Percentiles rank a stretch among this genome's conserved stretches.
Evolutionary conservation across 495 filamentous ascomycete genomes (phyloP).

Genomic region (Poronia punctata): DNA sequence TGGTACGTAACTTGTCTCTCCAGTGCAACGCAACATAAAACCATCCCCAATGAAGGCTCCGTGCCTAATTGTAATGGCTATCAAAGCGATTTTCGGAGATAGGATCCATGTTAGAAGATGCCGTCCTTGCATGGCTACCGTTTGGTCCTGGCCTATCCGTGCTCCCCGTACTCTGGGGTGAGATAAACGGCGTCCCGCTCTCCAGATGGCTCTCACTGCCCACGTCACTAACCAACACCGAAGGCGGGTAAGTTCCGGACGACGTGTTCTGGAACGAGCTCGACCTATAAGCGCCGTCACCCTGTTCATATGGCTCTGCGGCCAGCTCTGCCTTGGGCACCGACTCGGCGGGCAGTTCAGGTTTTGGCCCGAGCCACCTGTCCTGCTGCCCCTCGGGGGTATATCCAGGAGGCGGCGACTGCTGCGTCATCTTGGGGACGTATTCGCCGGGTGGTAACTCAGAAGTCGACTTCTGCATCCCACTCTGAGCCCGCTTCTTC

Average conservation of each 20-base stretch:
- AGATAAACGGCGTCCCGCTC: slow-evolving; percentile 1
- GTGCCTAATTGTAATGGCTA: too few species aligned
- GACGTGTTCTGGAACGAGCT: slow-evolving; percentile 3
- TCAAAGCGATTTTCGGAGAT: slow-evolving; percentile 3
- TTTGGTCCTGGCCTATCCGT: not conserved
- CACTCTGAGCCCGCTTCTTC: not conserved
- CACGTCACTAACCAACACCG: too few species aligned
- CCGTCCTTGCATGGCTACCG: not conserved
- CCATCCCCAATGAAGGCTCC: too few species aligned
- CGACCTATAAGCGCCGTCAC: not conserved
- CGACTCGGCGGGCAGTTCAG: slow-evolving; percentile 6
- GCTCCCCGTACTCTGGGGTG: slow-evolving; percentile 2
- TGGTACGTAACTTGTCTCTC: too few species aligned
- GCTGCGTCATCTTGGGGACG: slow-evolving; percentile 1
- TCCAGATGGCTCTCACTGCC: not conserved
- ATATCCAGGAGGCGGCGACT: slow-evolving; percentile 3
- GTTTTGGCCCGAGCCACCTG: slow-evolving; percentile 5
- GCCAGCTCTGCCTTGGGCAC: slow-evolving; percentile 2
- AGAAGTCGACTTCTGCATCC: not conserved
- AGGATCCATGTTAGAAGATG: slow-evolving; percentile 1
- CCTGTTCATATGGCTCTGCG: not conserved
- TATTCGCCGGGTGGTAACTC: slow-evolving; percentile 1
- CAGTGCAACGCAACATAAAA: too few species aligned
- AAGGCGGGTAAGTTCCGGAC: slow-evolving; percentile 2
- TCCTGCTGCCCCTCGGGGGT: slow-evolving; percentile 4